Evolutionary conservation across 2,329 filamentous ascomycete genomes (phyloP), one percentile per base, ranked within the genome.

Genomic region (Colletotrichum musicola): DNA sequence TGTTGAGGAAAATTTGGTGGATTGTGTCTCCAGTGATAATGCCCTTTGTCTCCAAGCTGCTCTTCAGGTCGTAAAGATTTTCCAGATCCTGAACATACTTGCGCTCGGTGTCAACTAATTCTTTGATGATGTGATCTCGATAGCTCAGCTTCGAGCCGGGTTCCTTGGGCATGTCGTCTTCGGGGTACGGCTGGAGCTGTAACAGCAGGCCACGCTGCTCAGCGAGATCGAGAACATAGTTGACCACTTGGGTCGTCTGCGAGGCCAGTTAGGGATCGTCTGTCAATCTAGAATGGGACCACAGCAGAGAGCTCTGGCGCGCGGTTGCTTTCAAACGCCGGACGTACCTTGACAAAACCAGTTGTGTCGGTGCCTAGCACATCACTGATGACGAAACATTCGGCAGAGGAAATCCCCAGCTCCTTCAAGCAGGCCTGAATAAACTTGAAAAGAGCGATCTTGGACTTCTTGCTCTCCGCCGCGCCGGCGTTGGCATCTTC

Each of bases 81-180:
- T 98, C 95, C 61, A 99, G 83, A 82, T 99, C 96, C 78, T 98
- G 95, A 4, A 98, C 96, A 74, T 99, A 99, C 81, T 98, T 98
- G 71, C 96, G 91, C 81, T 99, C 96, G 1, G 95, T 98, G 74
- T 95, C 93, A 64, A 99, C 92, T 54, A 99, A 83, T 80, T 99
- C 96, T 75, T 92, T 90, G 50, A 99, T 89, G 70, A 98, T 94
- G 78, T 98, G 93, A 75, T 98, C 93, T 72, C 94, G 85, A 73
- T 91, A 90, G 72, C 86, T 90, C 84, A 91, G 91, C 77, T 93
- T 88, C 1, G 89, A 89, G 64, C 90, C 88, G 55, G 91, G 84
- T 25, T 83, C 81, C 30, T 81, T 80, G n/a, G 80, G 78, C 13
- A 82, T 78, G 60, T 85, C 85, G 42, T 87, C 85, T 69, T 89